Percentiles rank a stretch among this genome's conserved stretches.
These are phyloP conservation scores for Pseudogymnoascus destructans DNA, from an alignment of 2,329 filamentous ascomycete genomes.

Conservation along the genomic window DNA sequence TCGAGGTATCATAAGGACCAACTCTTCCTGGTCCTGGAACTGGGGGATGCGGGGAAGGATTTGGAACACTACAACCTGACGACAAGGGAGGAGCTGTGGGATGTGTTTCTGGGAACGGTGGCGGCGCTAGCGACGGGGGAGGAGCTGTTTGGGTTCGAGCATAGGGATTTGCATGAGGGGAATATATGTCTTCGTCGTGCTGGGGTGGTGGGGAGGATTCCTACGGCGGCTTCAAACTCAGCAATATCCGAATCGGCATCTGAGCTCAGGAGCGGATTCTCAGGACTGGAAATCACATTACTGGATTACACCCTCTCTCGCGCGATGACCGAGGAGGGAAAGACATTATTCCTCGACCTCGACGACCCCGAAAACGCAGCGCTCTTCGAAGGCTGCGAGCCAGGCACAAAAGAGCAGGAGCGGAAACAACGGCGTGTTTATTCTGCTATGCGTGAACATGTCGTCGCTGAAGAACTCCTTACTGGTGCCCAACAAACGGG, in stretches of 20 bases:
- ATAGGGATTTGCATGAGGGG: conserved; percentile 52
- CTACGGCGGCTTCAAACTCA: background rate
- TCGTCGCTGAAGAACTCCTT: conserved; percentile 12
- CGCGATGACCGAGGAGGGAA: conserved; percentile 33
- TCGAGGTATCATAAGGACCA: conserved; percentile 45
- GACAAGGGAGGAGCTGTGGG: conserved; percentile 43
- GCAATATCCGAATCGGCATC: too few relatives aligned
- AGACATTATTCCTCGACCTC: conserved; percentile 41
- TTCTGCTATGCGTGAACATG: conserved; percentile 30
- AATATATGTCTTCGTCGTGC: conserved; percentile 40
- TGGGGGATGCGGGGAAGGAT: conserved; percentile 48
- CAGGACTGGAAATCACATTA: conserved; percentile 50
- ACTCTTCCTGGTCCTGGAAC: conserved; percentile 46
- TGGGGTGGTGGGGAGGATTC: background rate
- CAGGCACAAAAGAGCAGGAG: conserved; percentile 25
- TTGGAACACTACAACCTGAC: conserved; percentile 44
- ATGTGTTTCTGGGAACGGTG: conserved; percentile 47
- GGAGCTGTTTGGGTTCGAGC: conserved; percentile 46
- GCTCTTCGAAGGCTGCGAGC: conserved; percentile 47
- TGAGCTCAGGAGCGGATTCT: conserved; percentile 23
- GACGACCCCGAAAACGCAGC: conserved; percentile 39
- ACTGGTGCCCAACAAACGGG: conserved; percentile 3
- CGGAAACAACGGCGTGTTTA: conserved; percentile 43
- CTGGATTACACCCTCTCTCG: conserved; percentile 53
- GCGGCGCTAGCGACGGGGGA: conserved; percentile 49